phyloP scores from a whole-genome alignment of 2,329 filamentous ascomycete species.

The Didymella pinodella region DNA sequence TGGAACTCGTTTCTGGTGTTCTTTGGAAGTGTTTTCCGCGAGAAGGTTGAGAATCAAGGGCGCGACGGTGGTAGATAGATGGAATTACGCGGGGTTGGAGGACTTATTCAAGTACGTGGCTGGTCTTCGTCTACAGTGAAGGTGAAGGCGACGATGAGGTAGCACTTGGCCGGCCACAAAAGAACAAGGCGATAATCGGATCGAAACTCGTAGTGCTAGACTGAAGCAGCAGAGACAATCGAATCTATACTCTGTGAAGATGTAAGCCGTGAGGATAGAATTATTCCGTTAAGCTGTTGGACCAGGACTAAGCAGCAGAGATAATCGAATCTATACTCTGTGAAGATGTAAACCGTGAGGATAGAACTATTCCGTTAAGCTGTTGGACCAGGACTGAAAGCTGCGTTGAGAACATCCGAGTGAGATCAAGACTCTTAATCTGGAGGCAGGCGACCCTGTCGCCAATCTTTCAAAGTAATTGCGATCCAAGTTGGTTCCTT shows the following conservation, averaged over 20 bases:
- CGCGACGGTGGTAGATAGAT: background rate
- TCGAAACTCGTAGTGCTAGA: background rate
- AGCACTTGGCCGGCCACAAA: background rate
- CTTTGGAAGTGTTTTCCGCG: background rate
- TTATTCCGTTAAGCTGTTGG: background rate
- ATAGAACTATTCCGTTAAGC: background rate
- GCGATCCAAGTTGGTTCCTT: background rate
- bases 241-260: background rate
- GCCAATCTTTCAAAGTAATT: background rate
- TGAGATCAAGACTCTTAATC: background rate
- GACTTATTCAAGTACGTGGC: background rate
- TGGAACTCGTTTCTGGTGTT: background rate
- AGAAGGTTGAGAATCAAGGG: background rate
- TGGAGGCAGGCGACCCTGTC: background rate
- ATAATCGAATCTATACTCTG: background rate
- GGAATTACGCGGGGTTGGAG: background rate
- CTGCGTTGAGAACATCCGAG: background rate
- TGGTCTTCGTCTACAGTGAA: background rate
- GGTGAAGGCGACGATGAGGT: slow-evolving; percentile 5
- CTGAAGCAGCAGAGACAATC: background rate
- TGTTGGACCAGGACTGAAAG: background rate
- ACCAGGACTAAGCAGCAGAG: background rate
- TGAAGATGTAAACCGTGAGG: background rate
- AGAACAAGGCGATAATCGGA: background rate
- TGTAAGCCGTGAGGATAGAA: background rate